A percentile compares a stretch with the other conserved stretches of the same genome.
These are phyloP conservation scores for Chaetomiaceae sp. DNA, from an alignment of 2,329 filamentous ascomycete species.

Conservation along the genomic window DNA sequence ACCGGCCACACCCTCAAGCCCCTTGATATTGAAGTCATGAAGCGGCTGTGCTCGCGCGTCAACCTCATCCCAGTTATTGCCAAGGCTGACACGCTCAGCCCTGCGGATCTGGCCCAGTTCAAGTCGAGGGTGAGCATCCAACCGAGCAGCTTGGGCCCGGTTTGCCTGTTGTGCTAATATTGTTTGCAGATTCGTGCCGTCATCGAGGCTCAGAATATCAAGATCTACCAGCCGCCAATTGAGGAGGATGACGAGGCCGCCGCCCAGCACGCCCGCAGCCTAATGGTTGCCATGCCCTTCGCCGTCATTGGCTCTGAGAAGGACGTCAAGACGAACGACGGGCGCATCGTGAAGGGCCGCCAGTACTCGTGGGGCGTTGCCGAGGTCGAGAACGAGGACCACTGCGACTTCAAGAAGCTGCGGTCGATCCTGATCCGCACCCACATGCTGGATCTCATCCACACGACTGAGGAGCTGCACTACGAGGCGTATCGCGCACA, in stretches of 20 bases:
- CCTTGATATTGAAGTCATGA: conserved; percentile 99
- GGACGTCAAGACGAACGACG: conserved; percentile 94
- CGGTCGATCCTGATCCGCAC: conserved; percentile 97
- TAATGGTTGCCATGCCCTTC: conserved; percentile 97
- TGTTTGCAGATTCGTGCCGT: conserved; percentile 75
- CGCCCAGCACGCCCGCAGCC: conserved; percentile 85
- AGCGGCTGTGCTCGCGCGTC: conserved; percentile 94
- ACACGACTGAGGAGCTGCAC: conserved; percentile 98
- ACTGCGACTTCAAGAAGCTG: conserved; percentile 99
- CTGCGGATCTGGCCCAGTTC: conserved; percentile 84
- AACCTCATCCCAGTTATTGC: conserved; percentile 98
- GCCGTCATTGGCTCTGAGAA: conserved; percentile 99
- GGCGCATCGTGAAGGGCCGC: conserved; percentile 95
- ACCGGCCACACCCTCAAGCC: conserved; percentile 98
- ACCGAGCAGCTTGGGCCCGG: background rate
- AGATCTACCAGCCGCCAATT: conserved; percentile 96
- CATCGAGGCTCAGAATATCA: conserved; percentile 97
- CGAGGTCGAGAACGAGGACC: conserved; percentile 99
- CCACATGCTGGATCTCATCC: conserved; percentile 99
- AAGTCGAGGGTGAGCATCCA: conserved; percentile 75
- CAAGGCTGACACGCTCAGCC: conserved; percentile 97
- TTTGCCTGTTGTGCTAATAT: conserved; percentile 29
- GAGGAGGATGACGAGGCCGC: conserved; percentile 98
- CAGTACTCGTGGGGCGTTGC: conserved; percentile 99
- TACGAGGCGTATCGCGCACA: conserved; percentile 98